Percentiles rank a stretch among this genome's conserved stretches.
phyloP scores from a whole-genome alignment of 2,329 filamentous ascomycete genomes.

The Fusarium algeriense region DNA sequence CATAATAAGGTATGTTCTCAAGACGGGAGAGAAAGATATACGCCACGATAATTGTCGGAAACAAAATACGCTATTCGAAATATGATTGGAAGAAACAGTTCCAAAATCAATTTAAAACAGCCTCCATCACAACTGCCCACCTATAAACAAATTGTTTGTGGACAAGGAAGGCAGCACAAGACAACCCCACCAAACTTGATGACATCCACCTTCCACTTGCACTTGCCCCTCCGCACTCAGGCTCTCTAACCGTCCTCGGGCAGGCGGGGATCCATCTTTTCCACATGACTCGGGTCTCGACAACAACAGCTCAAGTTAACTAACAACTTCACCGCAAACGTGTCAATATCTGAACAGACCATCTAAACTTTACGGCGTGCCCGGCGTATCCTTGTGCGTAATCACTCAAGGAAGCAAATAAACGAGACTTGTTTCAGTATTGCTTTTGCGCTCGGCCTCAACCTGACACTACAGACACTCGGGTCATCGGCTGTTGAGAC shows the following conservation, averaged over 20 bases:
- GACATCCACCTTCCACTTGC: neutral
- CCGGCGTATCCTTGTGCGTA: neutral
- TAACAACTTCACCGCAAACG: constrained; percentile 14
- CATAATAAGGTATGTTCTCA: no score
- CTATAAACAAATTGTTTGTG: neutral
- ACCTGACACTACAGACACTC: neutral
- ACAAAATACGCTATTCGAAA: neutral
- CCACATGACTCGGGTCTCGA: constrained; percentile 12
- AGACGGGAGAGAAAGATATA: neutral
- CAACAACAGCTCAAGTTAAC: neutral
- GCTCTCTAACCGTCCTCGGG: constrained; percentile 14
- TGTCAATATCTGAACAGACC: neutral
- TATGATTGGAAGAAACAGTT: neutral
- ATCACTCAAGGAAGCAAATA: neutral
- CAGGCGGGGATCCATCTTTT: constrained; percentile 9
- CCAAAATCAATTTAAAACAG: neutral
- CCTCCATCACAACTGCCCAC: neutral
- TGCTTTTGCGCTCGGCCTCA: neutral
- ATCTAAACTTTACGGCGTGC: neutral
- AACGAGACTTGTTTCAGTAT: neutral
- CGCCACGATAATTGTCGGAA: neutral
- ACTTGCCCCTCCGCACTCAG: neutral
- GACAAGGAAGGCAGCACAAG: neutral
- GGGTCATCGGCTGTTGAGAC: neutral
- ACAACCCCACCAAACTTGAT: neutral